Evolutionary conservation across 371 early-diverging fungal species (phyloP).

Genomic region (Chytridiales sp.): DNA sequence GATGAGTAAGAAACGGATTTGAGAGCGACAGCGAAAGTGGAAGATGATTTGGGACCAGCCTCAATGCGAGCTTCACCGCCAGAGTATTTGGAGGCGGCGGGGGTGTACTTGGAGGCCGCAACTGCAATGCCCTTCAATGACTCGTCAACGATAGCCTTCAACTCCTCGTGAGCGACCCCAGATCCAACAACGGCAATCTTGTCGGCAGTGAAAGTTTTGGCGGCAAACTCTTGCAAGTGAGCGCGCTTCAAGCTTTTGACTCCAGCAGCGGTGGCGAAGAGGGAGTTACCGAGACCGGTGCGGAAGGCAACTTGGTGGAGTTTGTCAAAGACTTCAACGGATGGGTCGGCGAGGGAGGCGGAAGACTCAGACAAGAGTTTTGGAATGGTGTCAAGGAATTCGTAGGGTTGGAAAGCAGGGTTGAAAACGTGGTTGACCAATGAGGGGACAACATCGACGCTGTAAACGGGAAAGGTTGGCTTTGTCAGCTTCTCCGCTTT

Average conservation of each 20-base stretch:
- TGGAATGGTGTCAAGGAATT: slow-evolving; percentile 74
- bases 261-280: slow-evolving; percentile 72
- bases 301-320: slow-evolving; percentile 92
- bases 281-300: slow-evolving; percentile 90
- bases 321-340: slow-evolving; percentile 70
- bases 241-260: slow-evolving; percentile 53
- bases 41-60: slow-evolving; percentile 44
- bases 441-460: slow-evolving; percentile 84
- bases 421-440: slow-evolving; percentile 76
- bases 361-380: slow-evolving; percentile 69
- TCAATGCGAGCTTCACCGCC: slow-evolving; percentile 86
- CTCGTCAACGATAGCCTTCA: slow-evolving; percentile 61
- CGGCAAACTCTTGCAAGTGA: slow-evolving; percentile 63
- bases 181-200: slow-evolving; percentile 84
- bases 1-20: slow-evolving; percentile 67
- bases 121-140: slow-evolving; percentile 46
- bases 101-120: slow-evolving; percentile 29
- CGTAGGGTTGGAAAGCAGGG: slow-evolving; percentile 82
- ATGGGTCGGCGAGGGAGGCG: slow-evolving; percentile 65
- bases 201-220: slow-evolving; percentile 65
- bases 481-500: too few species aligned
- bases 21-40: slow-evolving; percentile 80
- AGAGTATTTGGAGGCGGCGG: slow-evolving; percentile 57
- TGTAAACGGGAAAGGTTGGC: slow-evolving; percentile 36
- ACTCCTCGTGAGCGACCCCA: slow-evolving; percentile 73